Conservation (phyloP, 2,329 filamentous ascomycete genomes). For the Hypoxylon sp. region DNA sequence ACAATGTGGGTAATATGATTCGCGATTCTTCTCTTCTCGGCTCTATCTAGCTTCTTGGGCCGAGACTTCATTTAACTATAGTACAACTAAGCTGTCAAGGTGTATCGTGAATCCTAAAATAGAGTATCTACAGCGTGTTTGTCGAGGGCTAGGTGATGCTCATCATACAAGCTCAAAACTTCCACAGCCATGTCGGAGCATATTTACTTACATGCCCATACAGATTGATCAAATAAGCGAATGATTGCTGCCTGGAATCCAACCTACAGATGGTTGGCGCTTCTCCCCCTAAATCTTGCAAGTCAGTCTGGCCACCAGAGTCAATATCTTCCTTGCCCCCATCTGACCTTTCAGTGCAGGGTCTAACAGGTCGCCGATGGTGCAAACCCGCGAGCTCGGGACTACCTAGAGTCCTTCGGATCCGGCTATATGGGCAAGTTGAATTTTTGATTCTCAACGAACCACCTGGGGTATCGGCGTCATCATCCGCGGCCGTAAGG, state of each 20-base stretch:
- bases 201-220: too few species aligned
- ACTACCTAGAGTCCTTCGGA: not conserved
- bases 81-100: not conserved
- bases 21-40: not conserved
- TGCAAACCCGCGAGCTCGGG: not conserved
- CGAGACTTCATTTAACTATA: not conserved
- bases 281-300: too few species aligned
- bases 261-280: too few species aligned
- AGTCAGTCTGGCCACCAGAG: too few species aligned
- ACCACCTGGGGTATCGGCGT: not conserved
- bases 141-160: not conserved
- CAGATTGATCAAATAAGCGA: too few species aligned
- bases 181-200: not conserved
- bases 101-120: not conserved
- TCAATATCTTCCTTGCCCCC: too few species aligned
- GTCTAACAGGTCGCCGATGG: not conserved
- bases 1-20: not conserved
- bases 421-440: not conserved
- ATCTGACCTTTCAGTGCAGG: not conserved
- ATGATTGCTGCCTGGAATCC: too few species aligned
- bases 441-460: not conserved
- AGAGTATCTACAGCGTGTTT: not conserved
- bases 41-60: not conserved
- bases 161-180: not conserved
- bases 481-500: not conserved